phyloP scores from a whole-genome alignment of 2,329 filamentous ascomycete species.

The Trichophyton mentagrophytes region DNA sequence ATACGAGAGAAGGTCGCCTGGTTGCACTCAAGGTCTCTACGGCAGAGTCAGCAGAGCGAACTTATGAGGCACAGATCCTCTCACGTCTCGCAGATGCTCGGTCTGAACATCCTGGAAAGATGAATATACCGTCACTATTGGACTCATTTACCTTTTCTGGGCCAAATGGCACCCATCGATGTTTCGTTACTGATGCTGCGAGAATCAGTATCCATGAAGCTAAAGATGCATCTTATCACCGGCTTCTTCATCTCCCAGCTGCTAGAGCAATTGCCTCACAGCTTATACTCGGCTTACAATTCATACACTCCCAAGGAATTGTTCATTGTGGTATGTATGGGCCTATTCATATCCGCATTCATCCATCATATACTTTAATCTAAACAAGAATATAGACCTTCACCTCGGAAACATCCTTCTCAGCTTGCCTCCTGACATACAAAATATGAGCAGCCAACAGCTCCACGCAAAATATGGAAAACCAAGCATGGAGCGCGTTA shows the following conservation, averaged over 20 bases:
- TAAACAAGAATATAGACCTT: slow-evolving; percentile 13
- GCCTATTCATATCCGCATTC: background rate
- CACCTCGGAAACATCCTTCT: slow-evolving; percentile 19
- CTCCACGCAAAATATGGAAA: slow-evolving; percentile 16
- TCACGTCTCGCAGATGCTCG: slow-evolving; percentile 5
- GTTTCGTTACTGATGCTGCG: slow-evolving; percentile 14
- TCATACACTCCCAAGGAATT: slow-evolving; percentile 19
- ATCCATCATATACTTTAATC: background rate
- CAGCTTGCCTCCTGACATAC: slow-evolving; percentile 11
- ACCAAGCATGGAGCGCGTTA: slow-evolving; percentile 15
- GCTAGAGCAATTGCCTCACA: slow-evolving; percentile 16
- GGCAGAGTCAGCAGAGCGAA: slow-evolving; percentile 6
- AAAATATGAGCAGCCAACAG: slow-evolving; percentile 14
- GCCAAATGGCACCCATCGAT: slow-evolving; percentile 16
- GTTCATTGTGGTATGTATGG: slow-evolving; percentile 18
- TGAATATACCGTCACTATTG: slow-evolving; percentile 11
- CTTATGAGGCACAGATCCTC: slow-evolving; percentile 10
- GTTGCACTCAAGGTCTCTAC: slow-evolving; percentile 7
- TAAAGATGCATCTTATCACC: slow-evolving; percentile 14
- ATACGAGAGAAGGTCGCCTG: background rate
- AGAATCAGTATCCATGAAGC: slow-evolving; percentile 14
- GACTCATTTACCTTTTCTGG: slow-evolving; percentile 15
- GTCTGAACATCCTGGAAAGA: slow-evolving; percentile 10
- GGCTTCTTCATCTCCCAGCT: slow-evolving; percentile 10
- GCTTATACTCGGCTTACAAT: slow-evolving; percentile 15